Base-by-base conservation (phyloP, 1,284 basidiomycete species). In the Tilletia setariae region DNA sequence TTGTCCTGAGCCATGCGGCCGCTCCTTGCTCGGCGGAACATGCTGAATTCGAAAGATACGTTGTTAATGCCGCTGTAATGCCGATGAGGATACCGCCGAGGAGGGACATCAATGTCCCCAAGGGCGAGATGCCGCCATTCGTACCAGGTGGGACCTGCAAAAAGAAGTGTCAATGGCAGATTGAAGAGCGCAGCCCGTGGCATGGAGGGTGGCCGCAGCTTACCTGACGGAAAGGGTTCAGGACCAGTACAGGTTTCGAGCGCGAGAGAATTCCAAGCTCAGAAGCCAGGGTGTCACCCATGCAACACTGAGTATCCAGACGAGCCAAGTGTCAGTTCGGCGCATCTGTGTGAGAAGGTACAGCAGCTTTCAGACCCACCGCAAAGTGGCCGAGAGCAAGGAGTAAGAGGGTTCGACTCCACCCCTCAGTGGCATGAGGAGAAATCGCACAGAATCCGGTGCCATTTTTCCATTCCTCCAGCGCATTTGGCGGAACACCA, bases 111-210 rank as follows among this genome's bases (percentile, higher is more conserved):
- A 87, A 70, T 0, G 91, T 91, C 8, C 94, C 94, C 56, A 88
- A 86, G 0, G 86, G 67, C 0, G 91, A 91, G 71, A 97, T 86
- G 0, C 87, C 94, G 9, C 94, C 94, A 79, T 98, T 97, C 1
- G 94, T 96, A 0, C 94, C 94, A 0, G 90, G 89, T 0, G 93
- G 93, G 0, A 94, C 92, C 93, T 87, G 35, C 94, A 87, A 49
- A 88, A 82, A 93, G 93, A 3, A 85, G 85, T 2, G 87, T 85
- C 53, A 59, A 19, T 16, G 6, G 11, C 35, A 4, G 35, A 40
- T 11, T 40, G 53, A 23, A 9, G 28, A 59, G 19, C 1, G 23
- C 7, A 9, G 6, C 1, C n/a, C 21, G 53, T 23, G 28, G 23
- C 9, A 8, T 91, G 90, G 62, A 93, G 86, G 77, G 93, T 46